Conservation (phyloP, 441 rosid genomes). For the Populus hybrid region DNA sequence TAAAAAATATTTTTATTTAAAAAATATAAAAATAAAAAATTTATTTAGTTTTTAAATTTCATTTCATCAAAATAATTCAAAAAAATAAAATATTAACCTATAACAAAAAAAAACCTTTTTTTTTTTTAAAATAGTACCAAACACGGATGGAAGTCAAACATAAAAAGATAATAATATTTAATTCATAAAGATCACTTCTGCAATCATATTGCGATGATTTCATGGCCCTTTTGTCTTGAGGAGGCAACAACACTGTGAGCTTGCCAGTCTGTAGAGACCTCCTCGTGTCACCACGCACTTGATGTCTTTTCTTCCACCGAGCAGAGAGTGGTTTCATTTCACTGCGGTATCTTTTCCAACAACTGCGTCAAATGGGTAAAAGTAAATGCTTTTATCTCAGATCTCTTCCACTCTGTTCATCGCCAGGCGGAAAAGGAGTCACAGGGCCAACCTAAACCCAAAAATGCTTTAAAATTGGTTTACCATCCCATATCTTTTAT, state of each 20-base stretch:
- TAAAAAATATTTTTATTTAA: too few species aligned
- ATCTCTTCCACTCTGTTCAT: background rate
- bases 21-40: too few species aligned
- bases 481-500: background rate
- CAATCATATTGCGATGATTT: slow-evolving; percentile 33
- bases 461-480: too few species aligned
- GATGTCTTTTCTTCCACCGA: background rate
- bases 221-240: slow-evolving; percentile 5
- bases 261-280: slow-evolving; percentile 13
- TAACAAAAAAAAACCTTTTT: too few species aligned
- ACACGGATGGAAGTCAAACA: too few species aligned
- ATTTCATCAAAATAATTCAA: too few species aligned
- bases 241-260: background rate
- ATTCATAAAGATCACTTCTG: background rate
- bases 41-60: too few species aligned
- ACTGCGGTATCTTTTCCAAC: background rate
- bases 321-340: background rate
- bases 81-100: too few species aligned
- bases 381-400: background rate
- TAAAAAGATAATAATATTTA: background rate
- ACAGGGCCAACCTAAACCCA: too few species aligned
- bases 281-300: background rate
- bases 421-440: too few species aligned
- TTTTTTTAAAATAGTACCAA: too few species aligned
- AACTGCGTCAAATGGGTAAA: background rate